Evolutionary conservation across 208 protist genomes (phyloP).

Genomic region (Herpetomonas tarakana): DNA sequence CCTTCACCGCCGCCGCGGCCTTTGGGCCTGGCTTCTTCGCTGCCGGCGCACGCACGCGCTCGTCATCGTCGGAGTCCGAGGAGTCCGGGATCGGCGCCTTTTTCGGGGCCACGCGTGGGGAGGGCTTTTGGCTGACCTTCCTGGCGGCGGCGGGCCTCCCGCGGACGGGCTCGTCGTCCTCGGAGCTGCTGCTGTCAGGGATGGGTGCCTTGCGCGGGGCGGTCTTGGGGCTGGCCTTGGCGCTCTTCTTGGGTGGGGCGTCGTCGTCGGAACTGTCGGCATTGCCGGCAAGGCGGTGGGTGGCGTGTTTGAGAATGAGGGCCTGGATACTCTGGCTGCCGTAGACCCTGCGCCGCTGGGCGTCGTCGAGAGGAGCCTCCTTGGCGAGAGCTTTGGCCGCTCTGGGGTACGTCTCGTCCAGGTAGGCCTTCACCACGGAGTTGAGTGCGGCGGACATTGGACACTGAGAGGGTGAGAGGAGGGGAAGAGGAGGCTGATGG

Average conservation of each 20-base stretch:
- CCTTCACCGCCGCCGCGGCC: no score
- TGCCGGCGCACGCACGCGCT: background rate
- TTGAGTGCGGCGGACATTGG: conserved; percentile 52
- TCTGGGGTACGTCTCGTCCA: conserved; percentile 30
- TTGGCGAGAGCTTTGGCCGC: conserved; percentile 33
- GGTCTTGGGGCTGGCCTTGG: conserved; percentile 15
- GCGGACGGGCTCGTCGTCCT: conserved; percentile 27
- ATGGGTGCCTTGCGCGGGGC: conserved; percentile 34
- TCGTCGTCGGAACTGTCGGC: conserved; percentile 20
- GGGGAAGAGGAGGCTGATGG: background rate
- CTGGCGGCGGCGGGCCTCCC: conserved; percentile 27
- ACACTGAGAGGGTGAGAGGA: no score
- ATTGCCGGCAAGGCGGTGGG: conserved; percentile 4
- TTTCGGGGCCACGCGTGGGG: conserved; percentile 10
- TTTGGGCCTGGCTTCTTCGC: no score
- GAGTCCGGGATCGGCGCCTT: conserved; percentile 25
- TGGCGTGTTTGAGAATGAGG: conserved; percentile 2
- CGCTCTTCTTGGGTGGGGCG: conserved; percentile 6
- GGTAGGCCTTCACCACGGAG: conserved; percentile 44
- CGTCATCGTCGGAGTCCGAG: conserved; percentile 14
- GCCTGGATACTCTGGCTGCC: conserved; percentile 16
- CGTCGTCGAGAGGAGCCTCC: conserved; percentile 16
- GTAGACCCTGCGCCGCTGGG: conserved; percentile 2
- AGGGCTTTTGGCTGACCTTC: conserved; percentile 12
- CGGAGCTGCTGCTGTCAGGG: conserved; percentile 19